phyloP scores from a whole-genome alignment of 2,329 filamentous ascomycete genomes.

The Amylocarpus encephaloides region DNA sequence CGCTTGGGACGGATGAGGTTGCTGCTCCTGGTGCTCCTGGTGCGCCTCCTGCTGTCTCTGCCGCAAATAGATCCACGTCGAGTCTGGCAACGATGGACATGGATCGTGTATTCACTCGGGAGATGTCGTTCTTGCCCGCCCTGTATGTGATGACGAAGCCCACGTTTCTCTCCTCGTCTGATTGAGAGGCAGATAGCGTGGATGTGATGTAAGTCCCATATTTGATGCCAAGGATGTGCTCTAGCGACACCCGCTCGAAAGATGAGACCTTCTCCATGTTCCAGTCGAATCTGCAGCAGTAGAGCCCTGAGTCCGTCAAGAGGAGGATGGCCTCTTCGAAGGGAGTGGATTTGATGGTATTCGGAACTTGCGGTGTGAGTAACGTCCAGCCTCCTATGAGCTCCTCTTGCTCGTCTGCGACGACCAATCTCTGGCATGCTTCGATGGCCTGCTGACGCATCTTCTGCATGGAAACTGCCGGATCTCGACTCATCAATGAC shows the following conservation, averaged over 20 bases:
- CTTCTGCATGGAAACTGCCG: conserved; percentile 77
- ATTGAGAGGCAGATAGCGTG: conserved; percentile 70
- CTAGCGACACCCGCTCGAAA: conserved; percentile 79
- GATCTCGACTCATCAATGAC: conserved; percentile 88
- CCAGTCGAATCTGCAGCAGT: conserved; percentile 91
- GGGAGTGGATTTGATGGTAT: conserved; percentile 61
- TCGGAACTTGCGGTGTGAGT: conserved; percentile 65
- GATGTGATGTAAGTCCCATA: conserved; percentile 87
- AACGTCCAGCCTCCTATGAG: conserved; percentile 87
- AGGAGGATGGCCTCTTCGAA: conserved; percentile 87
- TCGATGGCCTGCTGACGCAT: conserved; percentile 88
- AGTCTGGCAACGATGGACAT: conserved; percentile 47
- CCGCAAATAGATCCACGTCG: conserved; percentile 16
- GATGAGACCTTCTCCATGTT: conserved; percentile 88
- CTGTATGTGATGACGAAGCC: conserved; percentile 77
- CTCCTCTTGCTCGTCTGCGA: conserved; percentile 77
- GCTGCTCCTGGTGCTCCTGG: not conserved
- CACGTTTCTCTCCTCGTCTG: conserved; percentile 72
- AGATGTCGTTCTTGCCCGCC: conserved; percentile 62
- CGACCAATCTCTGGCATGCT: conserved; percentile 76
- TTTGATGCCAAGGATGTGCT: conserved; percentile 65
- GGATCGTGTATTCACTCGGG: conserved; percentile 79
- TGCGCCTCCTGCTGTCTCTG: conserved; percentile 10
- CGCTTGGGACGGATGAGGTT: too few relatives aligned
- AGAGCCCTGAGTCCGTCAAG: conserved; percentile 77